phyloP scores from a whole-genome alignment of 2,329 filamentous ascomycete genomes.

The Ceratocystis cacaofunesta region DNA sequence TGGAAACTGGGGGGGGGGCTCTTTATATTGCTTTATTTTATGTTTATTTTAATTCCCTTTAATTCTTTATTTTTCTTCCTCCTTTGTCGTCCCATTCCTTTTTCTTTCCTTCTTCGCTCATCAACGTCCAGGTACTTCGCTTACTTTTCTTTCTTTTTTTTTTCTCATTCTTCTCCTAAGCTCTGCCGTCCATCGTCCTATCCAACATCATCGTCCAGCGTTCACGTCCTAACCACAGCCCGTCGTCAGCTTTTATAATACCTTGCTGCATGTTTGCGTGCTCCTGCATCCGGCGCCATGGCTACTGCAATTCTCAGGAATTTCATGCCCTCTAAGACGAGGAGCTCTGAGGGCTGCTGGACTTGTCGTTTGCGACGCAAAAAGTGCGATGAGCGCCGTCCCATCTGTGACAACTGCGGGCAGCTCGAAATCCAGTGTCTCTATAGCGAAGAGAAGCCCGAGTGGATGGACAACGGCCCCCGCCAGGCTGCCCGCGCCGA shows the following conservation, averaged over 20 bases:
- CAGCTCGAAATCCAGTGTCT: conserved; percentile 42
- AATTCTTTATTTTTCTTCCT: neutral
- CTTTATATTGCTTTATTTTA: neutral
- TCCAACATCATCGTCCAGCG: neutral
- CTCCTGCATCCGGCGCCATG: neutral
- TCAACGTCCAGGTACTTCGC: neutral
- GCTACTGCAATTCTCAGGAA: conserved; percentile 13
- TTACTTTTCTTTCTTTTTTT: neutral
- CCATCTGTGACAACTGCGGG: conserved; percentile 36
- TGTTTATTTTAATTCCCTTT: neutral
- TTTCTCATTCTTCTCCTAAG: neutral
- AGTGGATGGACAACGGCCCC: conserved; percentile 41
- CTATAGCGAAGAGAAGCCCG: conserved; percentile 37
- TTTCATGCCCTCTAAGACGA: conserved; percentile 15
- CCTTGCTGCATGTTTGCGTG: neutral
- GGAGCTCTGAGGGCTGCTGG: conserved; percentile 34
- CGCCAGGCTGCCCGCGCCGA: conserved; percentile 37
- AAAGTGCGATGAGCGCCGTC: conserved; percentile 42
- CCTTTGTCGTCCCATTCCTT: neutral
- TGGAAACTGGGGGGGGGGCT: neutral
- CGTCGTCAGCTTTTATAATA: neutral
- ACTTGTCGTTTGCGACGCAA: conserved; percentile 47
- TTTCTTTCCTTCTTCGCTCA: neutral
- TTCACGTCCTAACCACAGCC: neutral
- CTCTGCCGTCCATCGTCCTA: neutral